Evolutionary conservation across 176 grass and related monocot genomes (phyloP), one percentile per base, ranked within the genome.

Genomic region (Zoysia pacifica): DNA sequence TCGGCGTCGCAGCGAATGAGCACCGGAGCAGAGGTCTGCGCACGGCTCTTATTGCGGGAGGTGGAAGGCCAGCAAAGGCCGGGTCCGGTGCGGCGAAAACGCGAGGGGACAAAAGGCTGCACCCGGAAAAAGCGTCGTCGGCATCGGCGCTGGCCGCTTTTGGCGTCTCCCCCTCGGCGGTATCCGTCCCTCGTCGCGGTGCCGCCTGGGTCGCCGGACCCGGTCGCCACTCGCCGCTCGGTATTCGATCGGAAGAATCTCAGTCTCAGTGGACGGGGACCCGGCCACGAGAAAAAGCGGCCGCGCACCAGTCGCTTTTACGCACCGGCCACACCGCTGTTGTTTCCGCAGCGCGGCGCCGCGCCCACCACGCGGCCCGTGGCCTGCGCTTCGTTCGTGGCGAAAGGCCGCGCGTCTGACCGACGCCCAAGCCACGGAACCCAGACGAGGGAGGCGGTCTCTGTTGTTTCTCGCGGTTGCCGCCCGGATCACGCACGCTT

Each of bases 111-210:
- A 75, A 65, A 77, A 71, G 52, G 62, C 51, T 59, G 62, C 50
- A 9, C 6, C n/a, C 35, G 49, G 13, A 79, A 54, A 79, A 56
- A n/a, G 35, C 5, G 15, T 1, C 47, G 45, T 58, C 43, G 50
- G 69, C 70, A 15, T 49, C 61, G 11, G n/a, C 62, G 37, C 58
- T 55, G 35, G 35, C 58, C n/a, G 47, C 74, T 42, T 42, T 86
- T 75, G 84, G 84, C 70, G 36, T 61, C 42, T 38, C 12, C 48
- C 83, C 49, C 9, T 72, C 48, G 83, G 38, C 59, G 18, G 67
- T 2, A 65, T 49, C 38, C 18, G 18, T 3, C 13, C 16, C 2
- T 1, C 75, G 7, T 49, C 52, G 9, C 28, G 0, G 0, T 19
- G 9, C 7, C 40, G 11, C 52, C 53, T 47, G 39, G 76, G 37